Conservation (phyloP, 2,329 filamentous ascomycete species). For the Clonostachys sp. region DNA sequence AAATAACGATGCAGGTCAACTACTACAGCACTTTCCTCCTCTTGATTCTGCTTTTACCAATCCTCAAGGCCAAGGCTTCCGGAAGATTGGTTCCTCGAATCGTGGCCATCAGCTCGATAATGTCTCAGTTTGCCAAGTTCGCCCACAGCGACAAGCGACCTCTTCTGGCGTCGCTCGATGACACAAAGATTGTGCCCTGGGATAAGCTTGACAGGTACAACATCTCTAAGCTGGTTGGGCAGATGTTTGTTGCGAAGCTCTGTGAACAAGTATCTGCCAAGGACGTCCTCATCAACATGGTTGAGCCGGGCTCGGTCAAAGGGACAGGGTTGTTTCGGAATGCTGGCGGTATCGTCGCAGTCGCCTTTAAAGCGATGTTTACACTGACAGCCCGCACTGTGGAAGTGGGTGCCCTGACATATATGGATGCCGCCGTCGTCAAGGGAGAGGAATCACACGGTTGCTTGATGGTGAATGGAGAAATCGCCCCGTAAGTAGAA, state of each 20-base stretch:
- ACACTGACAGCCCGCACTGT: slow-evolving; percentile 15
- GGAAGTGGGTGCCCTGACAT: slow-evolving; percentile 36
- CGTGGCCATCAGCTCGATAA: slow-evolving; percentile 17
- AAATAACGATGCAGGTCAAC: slow-evolving; percentile 34
- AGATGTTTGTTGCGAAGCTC: slow-evolving; percentile 29
- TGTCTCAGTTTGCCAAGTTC: slow-evolving; percentile 16
- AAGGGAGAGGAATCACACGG: slow-evolving; percentile 46
- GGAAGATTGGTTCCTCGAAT: no score
- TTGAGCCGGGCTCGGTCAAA: slow-evolving; percentile 22
- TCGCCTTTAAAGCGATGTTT: slow-evolving; percentile 4
- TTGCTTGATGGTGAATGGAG: slow-evolving; percentile 42
- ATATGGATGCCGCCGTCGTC: slow-evolving; percentile 36
- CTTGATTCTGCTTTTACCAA: slow-evolving; percentile 20
- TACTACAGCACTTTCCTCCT: slow-evolving; percentile 26
- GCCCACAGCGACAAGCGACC: slow-evolving; percentile 13
- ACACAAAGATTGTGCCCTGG: slow-evolving; percentile 5
- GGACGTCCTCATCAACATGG: slow-evolving; percentile 27
- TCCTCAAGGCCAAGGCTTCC: slow-evolving; percentile 10
- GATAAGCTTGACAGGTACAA: slow-evolving; percentile 16
- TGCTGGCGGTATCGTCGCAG: slow-evolving; percentile 1
- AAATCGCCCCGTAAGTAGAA: slow-evolving; percentile 33
- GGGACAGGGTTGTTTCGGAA: slow-evolving; percentile 14
- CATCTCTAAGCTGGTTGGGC: slow-evolving; percentile 20
- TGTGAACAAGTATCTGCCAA: slow-evolving; percentile 22
- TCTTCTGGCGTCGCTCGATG: slow-evolving; percentile 18